Evolutionary conservation across 148 eudicot genomes (phyloP), one percentile per base, ranked within the genome.

Genomic region (Arctostaphylos glauca): DNA sequence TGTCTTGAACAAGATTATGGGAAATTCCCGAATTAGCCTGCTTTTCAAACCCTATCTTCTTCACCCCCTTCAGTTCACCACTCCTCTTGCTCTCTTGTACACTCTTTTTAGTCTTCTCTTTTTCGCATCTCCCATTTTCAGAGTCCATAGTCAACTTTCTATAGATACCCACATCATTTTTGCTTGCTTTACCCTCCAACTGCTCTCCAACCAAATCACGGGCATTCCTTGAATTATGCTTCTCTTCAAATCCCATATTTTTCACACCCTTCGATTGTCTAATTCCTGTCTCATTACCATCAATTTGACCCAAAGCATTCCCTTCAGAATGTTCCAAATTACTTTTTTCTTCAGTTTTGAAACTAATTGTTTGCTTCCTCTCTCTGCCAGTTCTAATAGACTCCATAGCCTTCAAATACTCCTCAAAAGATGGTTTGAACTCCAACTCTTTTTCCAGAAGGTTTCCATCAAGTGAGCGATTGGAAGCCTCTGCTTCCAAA

Each of bases 331-430:
- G 81, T 15, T 53, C 78, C 31, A 78, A 18, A 6, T 76, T 47
- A 49, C 52, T 25, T 49, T 7, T 64, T 48, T 66, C 79, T 23
- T 43, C 80, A 50, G 49, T 68, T 23, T 48, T 54, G 3, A 46
- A 25, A 10, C 67, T 23, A 21, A 21, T 58, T 12, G 25, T 83
- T 55, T 79, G 82, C 48, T 78, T 70, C 84, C 79, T 86, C 77
- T 87, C 91, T 77, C 91, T 85, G 21, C 74, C 89, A 59, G 75
- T 86, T 82, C 84, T 91, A 79, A 91, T 86, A 74, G 89, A 85
- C 88, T 94, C 96, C 98, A 94, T 87, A 43, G 91, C 95, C 85
- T 91, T 91, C 86, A 94, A 88, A 81, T 95, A 94, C 78, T 92
- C 95, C 54, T 90, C 96, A 81, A 95, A 95, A 8, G 98, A 90